Conservation (phyloP, 2,329 filamentous ascomycete genomes). For the Penicillium sp. region DNA sequence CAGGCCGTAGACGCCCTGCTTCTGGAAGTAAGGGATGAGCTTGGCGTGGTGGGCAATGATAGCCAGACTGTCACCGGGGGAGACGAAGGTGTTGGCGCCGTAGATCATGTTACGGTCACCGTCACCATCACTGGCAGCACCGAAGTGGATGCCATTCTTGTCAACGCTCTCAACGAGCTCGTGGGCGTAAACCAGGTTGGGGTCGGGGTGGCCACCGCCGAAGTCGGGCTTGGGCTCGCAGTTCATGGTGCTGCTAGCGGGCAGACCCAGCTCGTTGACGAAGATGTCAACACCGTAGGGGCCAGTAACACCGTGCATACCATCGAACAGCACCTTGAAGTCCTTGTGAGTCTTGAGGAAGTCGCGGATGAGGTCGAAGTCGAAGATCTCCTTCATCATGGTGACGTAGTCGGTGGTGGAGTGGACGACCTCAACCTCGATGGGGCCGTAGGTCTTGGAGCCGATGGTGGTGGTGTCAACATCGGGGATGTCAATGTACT, state of each 20-base stretch:
- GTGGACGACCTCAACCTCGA: conserved; percentile 93
- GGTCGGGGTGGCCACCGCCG: conserved; percentile 92
- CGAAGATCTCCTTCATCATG: conserved; percentile 98
- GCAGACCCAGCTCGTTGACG: conserved; percentile 79
- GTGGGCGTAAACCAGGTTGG: conserved; percentile 93
- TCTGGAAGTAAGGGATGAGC: conserved; percentile 96
- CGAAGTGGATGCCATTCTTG: conserved; percentile 84
- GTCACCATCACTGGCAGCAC: conserved; percentile 90
- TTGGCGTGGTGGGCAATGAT: conserved; percentile 97
- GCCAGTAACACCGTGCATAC: conserved; percentile 85
- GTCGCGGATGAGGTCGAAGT: conserved; percentile 88
- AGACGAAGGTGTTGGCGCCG: conserved; percentile 90
- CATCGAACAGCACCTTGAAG: conserved; percentile 96
- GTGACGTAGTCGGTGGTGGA: conserved; percentile 86
- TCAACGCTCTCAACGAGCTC: conserved; percentile 90
- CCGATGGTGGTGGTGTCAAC: conserved; percentile 77
- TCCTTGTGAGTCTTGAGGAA: conserved; percentile 80
- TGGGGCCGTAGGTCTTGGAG: conserved; percentile 68
- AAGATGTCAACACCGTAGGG: conserved; percentile 94
- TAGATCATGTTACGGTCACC: conserved; percentile 99
- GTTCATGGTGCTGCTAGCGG: conserved; percentile 72
- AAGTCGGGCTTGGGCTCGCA: conserved; percentile 89
- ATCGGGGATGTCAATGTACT: conserved; percentile 76
- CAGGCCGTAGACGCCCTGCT: conserved; percentile 88
- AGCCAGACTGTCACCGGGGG: conserved; percentile 89